Conservation (phyloP, 2,329 filamentous ascomycete species). For the Huntiella moniliformis region DNA sequence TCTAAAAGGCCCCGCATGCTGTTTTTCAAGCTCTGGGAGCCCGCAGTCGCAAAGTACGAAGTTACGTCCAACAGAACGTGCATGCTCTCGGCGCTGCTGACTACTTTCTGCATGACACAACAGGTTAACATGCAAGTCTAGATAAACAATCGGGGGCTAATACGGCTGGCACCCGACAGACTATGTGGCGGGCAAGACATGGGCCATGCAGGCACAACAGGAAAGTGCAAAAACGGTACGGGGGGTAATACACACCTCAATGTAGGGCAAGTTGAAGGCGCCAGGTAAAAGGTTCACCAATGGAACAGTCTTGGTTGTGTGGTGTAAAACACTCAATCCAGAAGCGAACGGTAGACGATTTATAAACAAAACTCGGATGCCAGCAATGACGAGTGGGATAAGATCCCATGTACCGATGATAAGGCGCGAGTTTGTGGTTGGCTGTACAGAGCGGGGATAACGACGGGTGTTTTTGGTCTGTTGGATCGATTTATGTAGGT, state of each 20-base stretch:
- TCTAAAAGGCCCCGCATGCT: conserved; percentile 6
- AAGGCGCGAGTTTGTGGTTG: neutral
- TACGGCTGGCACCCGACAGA: no score
- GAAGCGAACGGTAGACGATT: neutral
- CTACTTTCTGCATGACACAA: conserved; percentile 4
- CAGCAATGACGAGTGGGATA: conserved; percentile 1
- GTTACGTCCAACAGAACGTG: conserved; percentile 10
- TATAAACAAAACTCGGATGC: conserved; percentile 3
- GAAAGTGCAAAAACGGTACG: no score
- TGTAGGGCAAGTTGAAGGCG: conserved; percentile 9
- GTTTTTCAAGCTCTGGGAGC: conserved; percentile 7
- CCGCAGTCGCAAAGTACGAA: conserved; percentile 9
- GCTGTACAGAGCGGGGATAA: neutral
- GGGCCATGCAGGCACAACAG: no score
- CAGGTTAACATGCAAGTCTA: neutral
- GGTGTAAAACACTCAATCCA: conserved; percentile 13
- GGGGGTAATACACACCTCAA: conserved; percentile 2
- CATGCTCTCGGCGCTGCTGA: conserved; percentile 6
- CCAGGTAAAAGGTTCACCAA: conserved; percentile 9
- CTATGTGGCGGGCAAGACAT: no score
- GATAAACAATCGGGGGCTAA: neutral
- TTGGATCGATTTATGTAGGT: neutral
- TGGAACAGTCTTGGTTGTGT: conserved; percentile 2
- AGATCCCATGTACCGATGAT: neutral
- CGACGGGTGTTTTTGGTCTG: neutral